These are phyloP conservation scores for Russula sp. DNA, from an alignment of 768 basidiomycete species.

Conservation along the genomic window DNA sequence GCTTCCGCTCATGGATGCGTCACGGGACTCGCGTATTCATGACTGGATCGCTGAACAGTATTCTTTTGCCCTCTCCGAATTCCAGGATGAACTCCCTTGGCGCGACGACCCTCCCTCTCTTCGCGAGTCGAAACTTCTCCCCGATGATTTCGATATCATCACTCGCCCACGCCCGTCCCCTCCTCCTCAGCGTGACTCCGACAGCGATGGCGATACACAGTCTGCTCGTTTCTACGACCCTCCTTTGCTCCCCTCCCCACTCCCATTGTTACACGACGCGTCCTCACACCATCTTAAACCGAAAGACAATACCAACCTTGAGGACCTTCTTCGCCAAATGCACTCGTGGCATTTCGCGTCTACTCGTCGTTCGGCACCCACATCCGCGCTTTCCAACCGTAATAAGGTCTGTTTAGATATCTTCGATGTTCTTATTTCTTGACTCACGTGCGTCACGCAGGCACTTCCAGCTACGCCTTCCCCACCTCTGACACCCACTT, in stretches of 20 bases:
- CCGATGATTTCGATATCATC: slow-evolving; percentile 18
- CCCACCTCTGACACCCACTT: slow-evolving; percentile 8
- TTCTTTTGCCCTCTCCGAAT: slow-evolving; percentile 22
- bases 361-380: background rate
- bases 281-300: slow-evolving; percentile 8
- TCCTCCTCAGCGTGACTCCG: background rate
- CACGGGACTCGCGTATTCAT: slow-evolving; percentile 24
- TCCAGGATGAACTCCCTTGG: slow-evolving; percentile 10
- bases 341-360: slow-evolving; percentile 21
- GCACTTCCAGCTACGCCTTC: slow-evolving; percentile 20
- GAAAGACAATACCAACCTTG: slow-evolving; percentile 31
- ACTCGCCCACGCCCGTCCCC: background rate
- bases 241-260: slow-evolving; percentile 31
- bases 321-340: slow-evolving; percentile 36
- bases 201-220: slow-evolving; percentile 2
- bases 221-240: slow-evolving; percentile 32
- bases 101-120: slow-evolving; percentile 21
- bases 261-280: background rate
- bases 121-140: slow-evolving; percentile 24
- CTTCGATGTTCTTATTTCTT: background rate
- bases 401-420: slow-evolving; percentile 18
- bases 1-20: slow-evolving; percentile 20
- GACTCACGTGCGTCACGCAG: background rate
- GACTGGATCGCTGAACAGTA: slow-evolving; percentile 25
- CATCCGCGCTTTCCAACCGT: slow-evolving; percentile 16